phyloP scores from a whole-genome alignment of 2,329 filamentous ascomycete genomes.

The Fusarium acutatum region DNA sequence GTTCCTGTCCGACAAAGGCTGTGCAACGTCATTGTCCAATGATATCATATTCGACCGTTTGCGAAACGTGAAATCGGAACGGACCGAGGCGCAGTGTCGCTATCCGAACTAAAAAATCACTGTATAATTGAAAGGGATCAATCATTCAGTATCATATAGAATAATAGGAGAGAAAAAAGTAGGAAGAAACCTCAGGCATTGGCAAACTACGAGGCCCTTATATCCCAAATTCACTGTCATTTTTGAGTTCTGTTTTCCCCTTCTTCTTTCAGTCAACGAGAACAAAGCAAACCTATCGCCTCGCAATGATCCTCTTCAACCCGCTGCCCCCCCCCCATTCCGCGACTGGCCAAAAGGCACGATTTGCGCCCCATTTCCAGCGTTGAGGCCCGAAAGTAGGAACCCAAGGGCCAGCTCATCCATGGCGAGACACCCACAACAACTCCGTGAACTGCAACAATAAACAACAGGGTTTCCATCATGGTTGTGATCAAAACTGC shows the following conservation, averaged over 20 bases:
- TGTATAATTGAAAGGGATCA: not conserved
- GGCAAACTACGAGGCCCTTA: slow-evolving; percentile 30
- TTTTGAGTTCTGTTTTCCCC: slow-evolving; percentile 18
- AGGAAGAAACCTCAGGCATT: slow-evolving; percentile 24
- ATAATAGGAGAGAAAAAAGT: not conserved
- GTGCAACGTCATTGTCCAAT: slow-evolving; percentile 28
- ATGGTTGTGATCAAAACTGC: not conserved
- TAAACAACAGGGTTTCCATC: not conserved
- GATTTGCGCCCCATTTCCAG: slow-evolving; percentile 29
- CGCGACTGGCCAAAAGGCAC: slow-evolving; percentile 24
- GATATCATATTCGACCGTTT: slow-evolving; percentile 8
- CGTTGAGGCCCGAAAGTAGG: slow-evolving; percentile 32
- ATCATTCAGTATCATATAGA: not conserved
- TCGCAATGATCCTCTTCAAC: slow-evolving; percentile 28
- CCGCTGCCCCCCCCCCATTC: slow-evolving; percentile 30
- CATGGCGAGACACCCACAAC: slow-evolving; percentile 20
- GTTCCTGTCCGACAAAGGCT: slow-evolving; percentile 11
- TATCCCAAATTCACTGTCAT: slow-evolving; percentile 26
- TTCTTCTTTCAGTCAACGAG: slow-evolving; percentile 22
- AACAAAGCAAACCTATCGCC: slow-evolving; percentile 19
- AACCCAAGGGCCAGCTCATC: slow-evolving; percentile 26
- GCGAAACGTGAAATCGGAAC: slow-evolving; percentile 31
- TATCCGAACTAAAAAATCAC: not conserved
- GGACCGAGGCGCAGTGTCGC: slow-evolving; percentile 33
- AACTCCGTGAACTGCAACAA: not conserved